These are phyloP conservation scores for Geranomyces variabilis DNA, from an alignment of 192 early-diverging fungal genomes.

Conservation along the genomic window DNA sequence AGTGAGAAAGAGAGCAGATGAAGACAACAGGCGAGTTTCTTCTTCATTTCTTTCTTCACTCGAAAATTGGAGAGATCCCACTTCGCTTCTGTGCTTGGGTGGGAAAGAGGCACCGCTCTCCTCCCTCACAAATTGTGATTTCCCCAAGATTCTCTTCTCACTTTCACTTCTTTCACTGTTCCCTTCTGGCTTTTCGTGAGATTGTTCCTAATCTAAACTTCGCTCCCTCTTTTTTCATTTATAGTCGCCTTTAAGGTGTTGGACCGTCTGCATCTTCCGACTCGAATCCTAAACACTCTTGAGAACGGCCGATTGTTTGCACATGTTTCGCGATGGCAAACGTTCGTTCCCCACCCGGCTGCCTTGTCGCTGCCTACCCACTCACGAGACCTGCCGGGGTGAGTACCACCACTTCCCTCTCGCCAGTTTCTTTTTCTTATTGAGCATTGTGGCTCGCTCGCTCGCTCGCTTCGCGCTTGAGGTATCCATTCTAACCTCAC, in stretches of 20 bases:
- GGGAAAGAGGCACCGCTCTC: too few relatives aligned
- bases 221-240: too few relatives aligned
- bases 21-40: too few relatives aligned
- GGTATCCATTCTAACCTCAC: not conserved
- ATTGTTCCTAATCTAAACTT: not conserved
- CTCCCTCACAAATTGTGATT: too few relatives aligned
- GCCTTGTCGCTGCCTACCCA: not conserved
- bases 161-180: not conserved
- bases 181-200: not conserved
- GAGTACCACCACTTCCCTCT: not conserved
- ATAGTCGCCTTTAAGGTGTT: not conserved
- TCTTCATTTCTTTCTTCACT: too few relatives aligned
- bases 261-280: conserved; percentile 1
- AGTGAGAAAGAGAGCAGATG: too few relatives aligned
- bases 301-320: not conserved
- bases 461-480: too few relatives aligned
- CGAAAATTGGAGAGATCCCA: too few relatives aligned
- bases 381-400: not conserved
- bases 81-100: too few relatives aligned
- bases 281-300: not conserved
- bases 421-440: not conserved
- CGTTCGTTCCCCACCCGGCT: not conserved
- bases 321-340: not conserved
- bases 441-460: too few relatives aligned
- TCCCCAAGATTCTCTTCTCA: too few relatives aligned